These are phyloP conservation scores for Thecaphora thlaspeos DNA, from an alignment of 1,284 basidiomycete genomes.

Conservation along the genomic window DNA sequence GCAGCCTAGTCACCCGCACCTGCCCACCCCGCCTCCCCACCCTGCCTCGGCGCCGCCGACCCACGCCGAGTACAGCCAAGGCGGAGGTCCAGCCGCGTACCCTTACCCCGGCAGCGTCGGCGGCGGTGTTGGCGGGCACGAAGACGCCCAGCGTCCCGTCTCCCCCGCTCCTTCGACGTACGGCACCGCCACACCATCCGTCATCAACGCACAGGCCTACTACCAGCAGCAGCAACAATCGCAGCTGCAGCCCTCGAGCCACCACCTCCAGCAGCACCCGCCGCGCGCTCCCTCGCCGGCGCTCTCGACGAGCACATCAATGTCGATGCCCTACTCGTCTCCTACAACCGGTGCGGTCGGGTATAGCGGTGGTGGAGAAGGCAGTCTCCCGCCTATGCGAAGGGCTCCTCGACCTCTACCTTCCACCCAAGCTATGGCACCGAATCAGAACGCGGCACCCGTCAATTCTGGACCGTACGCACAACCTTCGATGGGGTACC, in stretches of 20 bases:
- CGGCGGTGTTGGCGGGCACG: neutral
- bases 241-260: too few relatives aligned
- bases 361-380: neutral
- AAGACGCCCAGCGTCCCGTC: neutral
- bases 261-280: neutral
- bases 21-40: neutral
- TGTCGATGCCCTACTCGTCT: constrained; percentile 13
- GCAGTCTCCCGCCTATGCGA: neutral
- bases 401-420: constrained; percentile 18
- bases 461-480: too few relatives aligned
- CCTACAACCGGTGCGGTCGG: constrained; percentile 5
- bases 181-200: constrained; percentile 14
- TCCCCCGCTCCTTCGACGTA: constrained; percentile 3
- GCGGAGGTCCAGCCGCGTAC: too few relatives aligned
- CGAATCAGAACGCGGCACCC: too few relatives aligned
- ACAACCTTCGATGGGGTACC: too few relatives aligned
- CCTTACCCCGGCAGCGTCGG: too few relatives aligned
- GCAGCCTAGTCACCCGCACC: neutral
- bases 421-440: constrained; percentile 19
- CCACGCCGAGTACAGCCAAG: neutral
- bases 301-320: neutral
- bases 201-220: constrained; percentile 34
- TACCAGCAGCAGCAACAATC: constrained; percentile 10
- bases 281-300: neutral
- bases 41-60: neutral